Conservation (phyloP, 208 protist genomes). For the Spongospora subterranea region DNA sequence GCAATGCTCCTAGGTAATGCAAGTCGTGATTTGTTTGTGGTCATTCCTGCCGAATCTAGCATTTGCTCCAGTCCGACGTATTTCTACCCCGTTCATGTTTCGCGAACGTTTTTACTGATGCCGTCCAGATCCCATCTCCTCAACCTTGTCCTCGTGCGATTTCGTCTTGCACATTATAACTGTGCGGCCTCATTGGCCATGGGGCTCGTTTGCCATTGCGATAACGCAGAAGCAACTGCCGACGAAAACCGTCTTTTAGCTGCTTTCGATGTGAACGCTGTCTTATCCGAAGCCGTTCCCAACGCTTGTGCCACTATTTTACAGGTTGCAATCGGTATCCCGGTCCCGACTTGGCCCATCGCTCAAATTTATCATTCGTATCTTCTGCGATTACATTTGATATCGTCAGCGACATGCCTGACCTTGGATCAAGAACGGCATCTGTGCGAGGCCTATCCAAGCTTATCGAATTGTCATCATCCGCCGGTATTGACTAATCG, state of each 20-base stretch:
- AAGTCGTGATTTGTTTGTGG: background rate
- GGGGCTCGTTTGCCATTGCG: background rate
- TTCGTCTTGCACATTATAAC: background rate
- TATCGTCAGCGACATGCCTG: background rate
- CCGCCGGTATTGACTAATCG: too few relatives aligned
- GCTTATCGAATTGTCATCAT: too few relatives aligned
- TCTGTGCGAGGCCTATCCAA: background rate
- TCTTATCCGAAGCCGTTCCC: background rate
- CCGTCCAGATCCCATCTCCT: background rate
- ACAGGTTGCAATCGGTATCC: background rate
- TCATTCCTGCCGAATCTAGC: background rate
- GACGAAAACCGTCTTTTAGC: background rate
- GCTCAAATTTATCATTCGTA: background rate
- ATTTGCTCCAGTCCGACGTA: background rate
- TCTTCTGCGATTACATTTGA: background rate
- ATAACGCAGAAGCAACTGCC: background rate
- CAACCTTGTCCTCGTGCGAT: background rate
- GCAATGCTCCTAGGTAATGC: background rate
- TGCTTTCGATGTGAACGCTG: background rate
- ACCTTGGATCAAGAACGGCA: background rate
- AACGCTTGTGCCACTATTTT: background rate
- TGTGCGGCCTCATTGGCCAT: background rate
- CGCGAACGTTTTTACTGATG: constrained; percentile 8
- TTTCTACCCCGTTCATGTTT: background rate
- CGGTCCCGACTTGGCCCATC: background rate